phyloP scores from a whole-genome alignment of 495 filamentous ascomycete genomes.

The Penicillium malachiteum region DNA sequence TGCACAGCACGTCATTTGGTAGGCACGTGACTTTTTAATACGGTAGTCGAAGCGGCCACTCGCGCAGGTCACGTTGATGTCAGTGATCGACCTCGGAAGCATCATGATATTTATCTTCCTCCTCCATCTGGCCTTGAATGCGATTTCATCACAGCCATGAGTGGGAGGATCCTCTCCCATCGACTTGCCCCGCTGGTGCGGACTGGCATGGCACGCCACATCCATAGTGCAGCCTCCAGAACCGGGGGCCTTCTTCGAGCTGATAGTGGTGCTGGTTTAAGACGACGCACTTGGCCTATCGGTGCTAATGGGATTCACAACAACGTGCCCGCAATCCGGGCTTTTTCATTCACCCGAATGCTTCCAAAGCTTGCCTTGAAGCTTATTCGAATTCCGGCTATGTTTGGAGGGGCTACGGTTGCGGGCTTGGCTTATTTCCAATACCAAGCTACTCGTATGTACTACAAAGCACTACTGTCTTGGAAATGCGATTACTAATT shows the following conservation, averaged over 20 bases:
- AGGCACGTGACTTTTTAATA: conserved; percentile 37
- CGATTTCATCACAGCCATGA: conserved; percentile 57
- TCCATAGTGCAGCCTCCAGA: conserved; percentile 56
- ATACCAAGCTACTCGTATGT: conserved; percentile 90
- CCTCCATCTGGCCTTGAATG: conserved; percentile 33
- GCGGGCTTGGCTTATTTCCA: conserved; percentile 88
- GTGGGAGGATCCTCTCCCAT: conserved; percentile 76
- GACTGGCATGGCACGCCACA: conserved; percentile 63
- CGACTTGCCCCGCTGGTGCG: conserved; percentile 66
- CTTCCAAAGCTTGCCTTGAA: conserved; percentile 89
- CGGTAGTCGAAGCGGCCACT: conserved; percentile 37
- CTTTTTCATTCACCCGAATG: conserved; percentile 79
- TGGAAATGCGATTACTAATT: conserved; percentile 24
- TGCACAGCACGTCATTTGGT: conserved; percentile 37
- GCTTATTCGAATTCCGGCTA: conserved; percentile 79
- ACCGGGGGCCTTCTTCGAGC: conserved; percentile 70
- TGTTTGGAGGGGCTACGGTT: conserved; percentile 86
- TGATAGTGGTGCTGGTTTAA: conserved; percentile 58
- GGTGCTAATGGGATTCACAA: conserved; percentile 79
- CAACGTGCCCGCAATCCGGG: conserved; percentile 74
- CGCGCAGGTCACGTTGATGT: conserved; percentile 43
- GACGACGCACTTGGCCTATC: conserved; percentile 69
- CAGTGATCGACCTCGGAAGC: conserved; percentile 25
- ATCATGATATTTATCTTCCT: conserved; percentile 16
- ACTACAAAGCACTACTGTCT: neutral